phyloP scores from a whole-genome alignment of 495 filamentous ascomycete genomes.

The Aspergillus bridgeri region DNA sequence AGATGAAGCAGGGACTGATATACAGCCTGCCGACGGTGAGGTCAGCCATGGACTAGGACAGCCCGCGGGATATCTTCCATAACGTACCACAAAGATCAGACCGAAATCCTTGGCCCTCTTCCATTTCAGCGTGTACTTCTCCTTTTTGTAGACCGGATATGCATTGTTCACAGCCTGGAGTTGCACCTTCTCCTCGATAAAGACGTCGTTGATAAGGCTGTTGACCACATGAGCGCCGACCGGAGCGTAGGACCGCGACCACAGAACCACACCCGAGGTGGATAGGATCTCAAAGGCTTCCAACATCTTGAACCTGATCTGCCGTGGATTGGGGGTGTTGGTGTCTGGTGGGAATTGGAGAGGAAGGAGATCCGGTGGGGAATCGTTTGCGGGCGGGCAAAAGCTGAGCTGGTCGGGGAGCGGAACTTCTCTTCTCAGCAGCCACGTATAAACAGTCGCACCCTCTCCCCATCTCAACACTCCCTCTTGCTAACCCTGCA shows the following conservation, averaged over 20 bases:
- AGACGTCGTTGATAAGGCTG: slow-evolving; percentile 90
- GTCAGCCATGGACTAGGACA: slow-evolving; percentile 18
- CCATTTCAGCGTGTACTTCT: slow-evolving; percentile 96
- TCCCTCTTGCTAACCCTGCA: slow-evolving; percentile 10
- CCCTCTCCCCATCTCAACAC: slow-evolving; percentile 13
- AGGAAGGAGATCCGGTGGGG: slow-evolving; percentile 29
- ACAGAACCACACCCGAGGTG: slow-evolving; percentile 93
- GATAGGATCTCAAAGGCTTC: slow-evolving; percentile 95
- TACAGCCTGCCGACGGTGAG: slow-evolving; percentile 64
- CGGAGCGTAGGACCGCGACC: slow-evolving; percentile 82
- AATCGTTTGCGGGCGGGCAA: slow-evolving; percentile 30
- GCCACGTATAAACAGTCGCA: slow-evolving; percentile 48
- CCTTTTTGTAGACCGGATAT: slow-evolving; percentile 73
- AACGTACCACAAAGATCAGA: slow-evolving; percentile 87
- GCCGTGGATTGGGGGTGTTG: not conserved
- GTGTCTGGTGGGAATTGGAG: slow-evolving; percentile 6
- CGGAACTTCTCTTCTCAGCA: slow-evolving; percentile 14
- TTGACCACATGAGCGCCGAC: slow-evolving; percentile 83
- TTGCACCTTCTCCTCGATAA: slow-evolving; percentile 87
- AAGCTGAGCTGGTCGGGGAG: slow-evolving; percentile 18
- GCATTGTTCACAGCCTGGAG: slow-evolving; percentile 40
- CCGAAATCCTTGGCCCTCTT: slow-evolving; percentile 85
- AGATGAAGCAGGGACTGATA: slow-evolving; percentile 94
- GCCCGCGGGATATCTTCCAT: slow-evolving; percentile 1
- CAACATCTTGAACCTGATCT: slow-evolving; percentile 56